phyloP scores from a whole-genome alignment of 257 asterid genomes.

The Ocimum tenuiflorum region DNA sequence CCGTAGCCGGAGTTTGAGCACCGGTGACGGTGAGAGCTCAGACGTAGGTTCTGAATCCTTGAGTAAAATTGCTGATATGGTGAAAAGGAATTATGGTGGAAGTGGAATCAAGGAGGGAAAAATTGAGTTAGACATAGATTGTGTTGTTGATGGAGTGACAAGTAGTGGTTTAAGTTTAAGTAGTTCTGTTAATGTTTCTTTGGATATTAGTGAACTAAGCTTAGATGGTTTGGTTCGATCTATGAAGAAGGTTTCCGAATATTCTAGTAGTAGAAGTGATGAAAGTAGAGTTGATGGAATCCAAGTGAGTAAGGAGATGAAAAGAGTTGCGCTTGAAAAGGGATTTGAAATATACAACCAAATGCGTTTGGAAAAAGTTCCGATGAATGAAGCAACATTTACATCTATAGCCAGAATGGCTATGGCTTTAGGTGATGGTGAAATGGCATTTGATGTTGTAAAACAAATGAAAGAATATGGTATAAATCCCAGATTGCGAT shows the following conservation, averaged over 20 bases:
- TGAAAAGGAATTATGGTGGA: not conserved
- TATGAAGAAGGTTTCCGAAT: slow-evolving; percentile 30
- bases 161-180: slow-evolving; percentile 6
- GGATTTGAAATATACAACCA: slow-evolving; percentile 60
- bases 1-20: slow-evolving; percentile 37
- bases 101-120: not conserved
- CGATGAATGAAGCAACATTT: slow-evolving; percentile 70
- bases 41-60: slow-evolving; percentile 18
- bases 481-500: slow-evolving; percentile 56
- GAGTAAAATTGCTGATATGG: slow-evolving; percentile 22
- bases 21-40: slow-evolving; percentile 23
- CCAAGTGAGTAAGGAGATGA: slow-evolving; percentile 51
- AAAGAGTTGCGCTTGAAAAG: slow-evolving; percentile 43
- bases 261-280: slow-evolving; percentile 11
- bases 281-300: slow-evolving; percentile 26
- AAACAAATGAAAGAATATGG: slow-evolving; percentile 62
- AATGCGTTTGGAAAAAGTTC: slow-evolving; percentile 51
- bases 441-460: slow-evolving; percentile 63
- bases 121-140: not conserved
- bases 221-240: slow-evolving; percentile 48
- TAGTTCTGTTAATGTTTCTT: slow-evolving; percentile 13
- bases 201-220: slow-evolving; percentile 23
- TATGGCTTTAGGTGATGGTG: slow-evolving; percentile 67
- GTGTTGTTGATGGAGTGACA: not conserved
- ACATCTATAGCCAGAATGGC: slow-evolving; percentile 88